phyloP scores from a whole-genome alignment of 495 filamentous ascomycete genomes.

The Tuber umbilicatum region DNA sequence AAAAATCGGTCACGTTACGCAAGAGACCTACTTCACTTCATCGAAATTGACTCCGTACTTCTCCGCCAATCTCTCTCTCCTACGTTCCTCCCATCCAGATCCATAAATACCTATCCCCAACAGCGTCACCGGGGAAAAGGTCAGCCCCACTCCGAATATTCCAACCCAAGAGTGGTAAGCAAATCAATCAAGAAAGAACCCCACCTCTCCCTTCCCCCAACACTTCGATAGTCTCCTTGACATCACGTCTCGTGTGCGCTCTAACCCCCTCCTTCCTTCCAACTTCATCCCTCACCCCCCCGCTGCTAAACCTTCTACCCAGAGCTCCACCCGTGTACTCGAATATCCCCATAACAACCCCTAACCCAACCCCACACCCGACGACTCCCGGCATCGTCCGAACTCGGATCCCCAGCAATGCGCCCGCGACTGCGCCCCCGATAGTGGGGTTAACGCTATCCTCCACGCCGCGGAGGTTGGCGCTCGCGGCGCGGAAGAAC shows the following conservation, averaged over 20 bases:
- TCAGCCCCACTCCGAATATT: neutral
- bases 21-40: conserved; percentile 43
- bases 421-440: conserved; percentile 66
- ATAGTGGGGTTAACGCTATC: conserved; percentile 63
- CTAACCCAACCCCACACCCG: conserved; percentile 63
- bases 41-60: conserved; percentile 82
- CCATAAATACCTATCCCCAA: conserved; percentile 62
- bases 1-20: neutral
- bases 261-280: conserved; percentile 69
- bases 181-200: neutral
- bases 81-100: conserved; percentile 79
- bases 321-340: conserved; percentile 69
- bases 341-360: conserved; percentile 60
- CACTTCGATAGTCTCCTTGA: conserved; percentile 73
- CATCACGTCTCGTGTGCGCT: conserved; percentile 64
- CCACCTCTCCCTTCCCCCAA: conserved; percentile 60
- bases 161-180: neutral
- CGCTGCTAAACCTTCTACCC: conserved; percentile 39
- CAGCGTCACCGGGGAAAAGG: neutral
- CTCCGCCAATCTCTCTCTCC: conserved; percentile 75
- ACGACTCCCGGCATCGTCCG: conserved; percentile 72
- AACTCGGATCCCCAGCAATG: conserved; percentile 62
- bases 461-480: conserved; percentile 71
- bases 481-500: conserved; percentile 65
- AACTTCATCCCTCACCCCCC: conserved; percentile 66